Conservation (phyloP, 768 basidiomycete species). For the Phlebiopsis gigantea region DNA sequence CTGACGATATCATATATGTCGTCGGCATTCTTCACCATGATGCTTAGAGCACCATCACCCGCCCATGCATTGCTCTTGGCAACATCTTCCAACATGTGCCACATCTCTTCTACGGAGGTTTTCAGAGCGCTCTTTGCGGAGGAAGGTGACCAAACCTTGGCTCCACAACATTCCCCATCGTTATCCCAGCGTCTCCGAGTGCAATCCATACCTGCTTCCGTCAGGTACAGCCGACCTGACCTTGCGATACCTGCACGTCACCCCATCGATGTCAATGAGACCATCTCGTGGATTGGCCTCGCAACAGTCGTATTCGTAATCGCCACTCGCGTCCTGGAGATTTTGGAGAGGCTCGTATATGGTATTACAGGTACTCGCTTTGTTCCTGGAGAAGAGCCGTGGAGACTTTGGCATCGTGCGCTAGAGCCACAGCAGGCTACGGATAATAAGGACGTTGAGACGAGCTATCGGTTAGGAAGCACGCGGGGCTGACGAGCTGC, state of each 20-base stretch:
- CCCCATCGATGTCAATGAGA: slow-evolving; percentile 21
- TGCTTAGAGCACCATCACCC: slow-evolving; percentile 34
- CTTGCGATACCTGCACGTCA: slow-evolving; percentile 15
- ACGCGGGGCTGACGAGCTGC: too few species aligned
- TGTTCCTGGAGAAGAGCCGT: slow-evolving; percentile 50
- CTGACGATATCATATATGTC: slow-evolving; percentile 41
- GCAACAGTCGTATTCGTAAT: slow-evolving; percentile 20
- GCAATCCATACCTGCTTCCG: background rate
- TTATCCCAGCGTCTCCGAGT: slow-evolving; percentile 5
- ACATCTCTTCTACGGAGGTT: slow-evolving; percentile 26
- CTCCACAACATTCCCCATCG: background rate
- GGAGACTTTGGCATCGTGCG: slow-evolving; percentile 26
- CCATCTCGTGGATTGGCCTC: slow-evolving; percentile 12
- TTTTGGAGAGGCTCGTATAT: slow-evolving; percentile 37
- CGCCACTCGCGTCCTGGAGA: slow-evolving; percentile 26
- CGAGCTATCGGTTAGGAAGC: too few species aligned
- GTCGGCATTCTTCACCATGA: slow-evolving; percentile 38
- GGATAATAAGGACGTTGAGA: too few species aligned
- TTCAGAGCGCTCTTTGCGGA: slow-evolving; percentile 31
- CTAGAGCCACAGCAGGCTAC: too few species aligned
- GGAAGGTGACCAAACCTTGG: background rate
- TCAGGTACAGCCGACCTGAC: background rate
- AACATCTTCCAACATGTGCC: background rate
- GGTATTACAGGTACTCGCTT: slow-evolving; percentile 35
- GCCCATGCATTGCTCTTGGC: slow-evolving; percentile 11